Evolutionary conservation across 345 rosid species (phyloP).

Genomic region (Murraya koenigii): DNA sequence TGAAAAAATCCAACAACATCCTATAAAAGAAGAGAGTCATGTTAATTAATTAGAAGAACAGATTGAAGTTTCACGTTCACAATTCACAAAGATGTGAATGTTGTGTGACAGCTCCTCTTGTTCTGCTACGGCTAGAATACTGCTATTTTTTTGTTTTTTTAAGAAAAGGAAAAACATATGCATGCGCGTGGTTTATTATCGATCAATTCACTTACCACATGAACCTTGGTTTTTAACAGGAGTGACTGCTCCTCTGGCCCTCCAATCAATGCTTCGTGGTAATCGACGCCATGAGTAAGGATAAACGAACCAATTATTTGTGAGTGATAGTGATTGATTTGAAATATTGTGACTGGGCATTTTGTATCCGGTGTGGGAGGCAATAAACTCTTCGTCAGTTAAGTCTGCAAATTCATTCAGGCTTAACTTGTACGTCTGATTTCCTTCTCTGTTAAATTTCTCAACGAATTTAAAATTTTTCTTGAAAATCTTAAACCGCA

Average conservation of each 20-base stretch:
- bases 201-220: conserved; percentile 33
- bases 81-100: too few species aligned
- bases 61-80: too few species aligned
- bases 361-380: conserved; percentile 29
- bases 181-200: too few species aligned
- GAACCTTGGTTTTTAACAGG: conserved; percentile 34
- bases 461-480: conserved; percentile 40
- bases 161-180: too few species aligned
- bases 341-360: background rate
- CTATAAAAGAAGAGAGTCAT: conserved; percentile 10
- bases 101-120: too few species aligned
- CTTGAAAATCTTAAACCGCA: conserved; percentile 37
- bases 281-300: background rate
- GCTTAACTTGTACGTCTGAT: conserved; percentile 25
- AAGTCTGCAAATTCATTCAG: conserved; percentile 53
- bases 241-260: conserved; percentile 42
- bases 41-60: background rate
- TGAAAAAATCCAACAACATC: conserved; percentile 63
- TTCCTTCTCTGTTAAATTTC: conserved; percentile 30
- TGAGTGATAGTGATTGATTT: background rate
- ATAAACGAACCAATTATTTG: conserved; percentile 18
- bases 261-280: conserved; percentile 42
- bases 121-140: too few species aligned
- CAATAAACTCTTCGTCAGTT: conserved; percentile 44
- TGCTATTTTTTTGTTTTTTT: too few species aligned